Base-by-base conservation (phyloP, 108 stramenopile species). In the Cyclotella baltica region DNA sequence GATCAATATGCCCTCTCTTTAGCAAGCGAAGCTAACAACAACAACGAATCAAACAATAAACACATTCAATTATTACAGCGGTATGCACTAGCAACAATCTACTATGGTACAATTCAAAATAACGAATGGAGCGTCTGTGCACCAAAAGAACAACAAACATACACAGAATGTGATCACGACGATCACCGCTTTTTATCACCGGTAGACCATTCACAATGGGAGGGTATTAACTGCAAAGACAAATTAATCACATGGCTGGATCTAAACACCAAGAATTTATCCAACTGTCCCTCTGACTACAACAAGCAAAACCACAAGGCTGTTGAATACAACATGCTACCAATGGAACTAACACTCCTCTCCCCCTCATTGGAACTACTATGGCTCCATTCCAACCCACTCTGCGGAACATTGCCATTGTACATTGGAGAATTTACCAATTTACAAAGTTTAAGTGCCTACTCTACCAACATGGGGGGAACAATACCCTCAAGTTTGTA, bases 61-160 rank as follows among this genome's bases (percentile, higher is more conserved):
- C 66, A 79, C n/a, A 33, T 13, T 3, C 69, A 69, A 53, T 55
- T 81, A 16, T 37, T 85, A 40, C 63, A 78, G 15, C 75, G 86
- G 25, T 89, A 87, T 70, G 88, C 84, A 11, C 62, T 89, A 23
- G 88, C 88, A 0, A 75, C 76, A 0, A 62, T 89, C 20, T 89
- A 85, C 65, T 89, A 79, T 72, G 15, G 19, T n/a, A 61, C 59
- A 1, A 61, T 71, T 27, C 62, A 70, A 50, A 63, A 64, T 4
- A 84, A 86, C 4, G 70, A 70, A 23, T 89, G 88, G 88, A 73
- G 28, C 23, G 50, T 30, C 34, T 75, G 80, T 19, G 56, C 63
- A 15, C 28, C 69, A 19, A n/a, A n/a, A n/a, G n/a, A n/a, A n/a
- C n/a, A n/a, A n/a, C 25, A 34, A n/a, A 10, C 59, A 13, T 30